Conservation (phyloP, 2,329 filamentous ascomycete genomes). For the Dothideomycetidae sp. region DNA sequence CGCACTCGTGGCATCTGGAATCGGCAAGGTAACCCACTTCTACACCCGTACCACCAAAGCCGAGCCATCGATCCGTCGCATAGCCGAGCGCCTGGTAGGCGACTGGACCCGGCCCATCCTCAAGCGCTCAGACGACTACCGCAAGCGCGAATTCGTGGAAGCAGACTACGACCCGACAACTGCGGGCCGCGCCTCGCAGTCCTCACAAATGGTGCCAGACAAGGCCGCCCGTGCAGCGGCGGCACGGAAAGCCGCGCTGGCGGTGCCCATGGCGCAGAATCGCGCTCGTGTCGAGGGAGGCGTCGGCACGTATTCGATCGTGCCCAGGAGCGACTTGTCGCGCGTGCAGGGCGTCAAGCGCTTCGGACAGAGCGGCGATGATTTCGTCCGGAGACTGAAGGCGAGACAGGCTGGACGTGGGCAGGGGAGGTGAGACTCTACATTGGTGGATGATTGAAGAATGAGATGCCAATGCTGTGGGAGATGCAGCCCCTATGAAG, state of each 20-base stretch:
- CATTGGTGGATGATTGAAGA: too few species aligned
- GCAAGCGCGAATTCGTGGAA: conserved; percentile 54
- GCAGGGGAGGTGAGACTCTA: conserved; percentile 1
- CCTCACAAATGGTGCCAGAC: conserved; percentile 21
- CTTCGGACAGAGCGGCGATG: conserved; percentile 19
- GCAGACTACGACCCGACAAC: conserved; percentile 42
- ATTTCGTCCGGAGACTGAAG: conserved; percentile 21
- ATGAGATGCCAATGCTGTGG: too few species aligned
- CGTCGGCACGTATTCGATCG: conserved; percentile 48
- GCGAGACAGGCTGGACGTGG: conserved; percentile 8
- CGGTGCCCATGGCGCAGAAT: conserved; percentile 39
- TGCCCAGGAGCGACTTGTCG: conserved; percentile 41
- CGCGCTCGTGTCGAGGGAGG: conserved; percentile 45
- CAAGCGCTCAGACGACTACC: conserved; percentile 87
- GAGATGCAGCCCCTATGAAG: too few species aligned
- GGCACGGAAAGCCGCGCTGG: conserved; percentile 38
- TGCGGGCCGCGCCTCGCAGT: conserved; percentile 13
- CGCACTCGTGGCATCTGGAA: conserved; percentile 72
- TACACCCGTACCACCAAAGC: conserved; percentile 92
- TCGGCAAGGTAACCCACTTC: conserved; percentile 92
- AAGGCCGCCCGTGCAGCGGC: conserved; percentile 32
- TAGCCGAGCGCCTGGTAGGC: conserved; percentile 79
- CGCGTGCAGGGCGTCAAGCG: conserved; percentile 18
- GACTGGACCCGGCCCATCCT: conserved; percentile 95
- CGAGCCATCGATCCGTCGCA: conserved; percentile 77